Percentiles rank a stretch among this genome's conserved stretches.
Evolutionary conservation across 352 stramenopile species (phyloP).

Genomic region (Phytophthora litchii): DNA sequence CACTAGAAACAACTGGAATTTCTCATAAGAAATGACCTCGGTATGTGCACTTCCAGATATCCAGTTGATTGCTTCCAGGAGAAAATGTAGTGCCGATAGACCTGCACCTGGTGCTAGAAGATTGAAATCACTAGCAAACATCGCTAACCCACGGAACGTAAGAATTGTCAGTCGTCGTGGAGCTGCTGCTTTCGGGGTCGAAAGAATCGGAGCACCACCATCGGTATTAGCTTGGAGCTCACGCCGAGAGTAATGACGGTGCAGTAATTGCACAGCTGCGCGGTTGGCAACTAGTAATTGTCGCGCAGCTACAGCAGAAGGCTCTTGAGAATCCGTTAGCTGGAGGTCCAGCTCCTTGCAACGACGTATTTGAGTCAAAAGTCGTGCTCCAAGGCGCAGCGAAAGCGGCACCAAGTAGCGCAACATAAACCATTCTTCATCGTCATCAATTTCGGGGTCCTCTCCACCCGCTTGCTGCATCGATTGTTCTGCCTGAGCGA

Average conservation of each 20-base stretch:
- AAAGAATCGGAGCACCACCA: constrained; percentile 14
- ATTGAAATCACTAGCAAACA: constrained; percentile 56
- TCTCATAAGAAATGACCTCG: constrained; percentile 71
- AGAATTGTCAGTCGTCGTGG: constrained; percentile 55
- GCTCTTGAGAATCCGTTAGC: constrained; percentile 19
- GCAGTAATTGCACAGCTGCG: constrained; percentile 46
- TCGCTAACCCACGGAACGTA: constrained; percentile 53
- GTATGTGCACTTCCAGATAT: constrained; percentile 69
- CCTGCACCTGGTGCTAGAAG: constrained; percentile 31
- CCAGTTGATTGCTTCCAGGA: constrained; percentile 71
- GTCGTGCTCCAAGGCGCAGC: constrained; percentile 46
- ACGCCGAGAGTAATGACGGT: constrained; percentile 59
- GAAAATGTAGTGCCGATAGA: constrained; percentile 49
- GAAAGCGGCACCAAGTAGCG: constrained; percentile 60
- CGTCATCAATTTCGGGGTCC: constrained; percentile 54
- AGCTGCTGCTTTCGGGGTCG: constrained; percentile 34
- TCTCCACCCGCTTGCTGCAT: constrained; percentile 28
- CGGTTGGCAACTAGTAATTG: constrained; percentile 44
- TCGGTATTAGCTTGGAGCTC: constrained; percentile 21
- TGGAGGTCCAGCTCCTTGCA: constrained; percentile 64
- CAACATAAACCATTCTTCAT: constrained; percentile 70
- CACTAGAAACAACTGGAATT: constrained; percentile 58
- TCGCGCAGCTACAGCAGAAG: constrained; percentile 27
- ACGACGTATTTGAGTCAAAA: constrained; percentile 52
- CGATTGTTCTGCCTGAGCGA: constrained; percentile 49